Percentiles rank a stretch among this genome's conserved stretches.
phyloP scores from a whole-genome alignment of 371 early-diverging fungal species.

The Mucor lusitanicus region DNA sequence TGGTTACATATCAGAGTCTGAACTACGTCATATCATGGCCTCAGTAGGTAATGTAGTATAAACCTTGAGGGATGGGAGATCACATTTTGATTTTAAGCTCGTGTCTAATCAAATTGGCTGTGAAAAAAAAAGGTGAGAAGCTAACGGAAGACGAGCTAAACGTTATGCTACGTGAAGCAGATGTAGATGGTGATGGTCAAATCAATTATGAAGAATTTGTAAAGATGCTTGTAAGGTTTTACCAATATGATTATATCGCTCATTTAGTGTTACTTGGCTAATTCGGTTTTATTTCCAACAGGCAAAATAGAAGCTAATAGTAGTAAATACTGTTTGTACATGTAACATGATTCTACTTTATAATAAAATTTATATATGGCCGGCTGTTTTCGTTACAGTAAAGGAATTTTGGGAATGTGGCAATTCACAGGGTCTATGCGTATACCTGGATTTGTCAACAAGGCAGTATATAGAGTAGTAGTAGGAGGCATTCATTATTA shows the following conservation, averaged over 20 bases:
- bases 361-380: neutral
- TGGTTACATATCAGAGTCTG: slow-evolving; percentile 70
- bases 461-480: too few species aligned
- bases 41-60: slow-evolving; percentile 1
- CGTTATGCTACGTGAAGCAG: slow-evolving; percentile 83
- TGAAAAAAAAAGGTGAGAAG: slow-evolving; percentile 62
- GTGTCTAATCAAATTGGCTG: neutral
- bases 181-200: slow-evolving; percentile 82
- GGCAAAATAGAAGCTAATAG: neutral
- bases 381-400: neutral
- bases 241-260: slow-evolving; percentile 1
- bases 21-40: slow-evolving; percentile 67
- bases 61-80: neutral
- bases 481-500: too few species aligned
- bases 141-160: slow-evolving; percentile 78
- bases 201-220: slow-evolving; percentile 93
- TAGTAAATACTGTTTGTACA: neutral
- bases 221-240: slow-evolving; percentile 74
- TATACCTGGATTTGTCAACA: neutral
- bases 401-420: neutral
- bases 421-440: neutral
- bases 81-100: neutral
- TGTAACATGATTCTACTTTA: neutral
- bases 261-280: slow-evolving; percentile 5
- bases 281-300: neutral